phyloP scores from a whole-genome alignment of 2,329 filamentous ascomycete genomes.

The Raffaelea albimanens region DNA sequence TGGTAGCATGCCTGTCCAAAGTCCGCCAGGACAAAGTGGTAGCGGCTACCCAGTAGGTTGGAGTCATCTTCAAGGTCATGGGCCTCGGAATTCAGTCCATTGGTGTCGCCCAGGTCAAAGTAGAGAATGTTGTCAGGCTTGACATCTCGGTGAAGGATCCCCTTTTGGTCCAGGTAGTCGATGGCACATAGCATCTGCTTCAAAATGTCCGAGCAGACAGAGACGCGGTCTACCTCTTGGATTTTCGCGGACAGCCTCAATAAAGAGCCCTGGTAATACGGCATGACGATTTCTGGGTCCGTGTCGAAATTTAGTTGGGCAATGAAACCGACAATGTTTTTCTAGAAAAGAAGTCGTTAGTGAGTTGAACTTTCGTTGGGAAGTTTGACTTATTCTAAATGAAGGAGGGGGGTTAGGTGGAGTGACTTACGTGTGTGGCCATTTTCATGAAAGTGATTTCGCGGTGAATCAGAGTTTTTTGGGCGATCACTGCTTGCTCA shows the following conservation, averaged over 20 bases:
- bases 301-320: no score
- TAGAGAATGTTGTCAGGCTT: not conserved
- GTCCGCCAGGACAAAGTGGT: not conserved
- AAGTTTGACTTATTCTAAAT: no score
- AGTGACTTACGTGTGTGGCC: no score
- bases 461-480: no score
- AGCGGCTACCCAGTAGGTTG: no score
- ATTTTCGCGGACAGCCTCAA: not conserved
- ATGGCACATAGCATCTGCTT: not conserved
- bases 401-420: no score
- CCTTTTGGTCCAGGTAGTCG: not conserved
- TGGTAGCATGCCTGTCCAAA: not conserved
- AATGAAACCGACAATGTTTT: not conserved
- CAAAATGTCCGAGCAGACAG: not conserved
- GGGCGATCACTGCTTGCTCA: no score
- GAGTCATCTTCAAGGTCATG: no score
- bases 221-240: not conserved
- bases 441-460: no score
- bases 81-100: no score
- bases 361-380: no score
- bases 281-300: not conserved
- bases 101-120: not conserved
- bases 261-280: not conserved
- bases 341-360: no score
- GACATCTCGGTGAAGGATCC: not conserved